These are phyloP conservation scores for Halophytophthora batemanensis DNA, from an alignment of 352 stramenopile genomes.

Conservation along the genomic window DNA sequence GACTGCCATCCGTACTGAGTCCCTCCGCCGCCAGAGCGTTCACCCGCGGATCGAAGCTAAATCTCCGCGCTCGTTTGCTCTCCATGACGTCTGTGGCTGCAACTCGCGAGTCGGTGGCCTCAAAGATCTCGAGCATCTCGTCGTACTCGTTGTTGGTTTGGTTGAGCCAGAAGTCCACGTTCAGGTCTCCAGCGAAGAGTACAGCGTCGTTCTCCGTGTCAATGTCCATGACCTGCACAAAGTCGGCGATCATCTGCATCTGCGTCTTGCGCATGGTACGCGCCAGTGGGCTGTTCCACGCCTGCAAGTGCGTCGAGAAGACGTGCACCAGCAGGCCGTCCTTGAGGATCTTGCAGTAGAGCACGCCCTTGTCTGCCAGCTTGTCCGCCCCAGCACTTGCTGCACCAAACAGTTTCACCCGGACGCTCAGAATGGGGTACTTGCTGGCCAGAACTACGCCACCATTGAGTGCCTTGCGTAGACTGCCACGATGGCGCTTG, in stretches of 20 bases:
- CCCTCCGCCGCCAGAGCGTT: slow-evolving; percentile 65
- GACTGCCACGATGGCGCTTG: slow-evolving; percentile 57
- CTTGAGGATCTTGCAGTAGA: slow-evolving; percentile 83
- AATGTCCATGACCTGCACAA: slow-evolving; percentile 58
- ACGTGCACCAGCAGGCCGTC: slow-evolving; percentile 69
- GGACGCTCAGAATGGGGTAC: slow-evolving; percentile 70
- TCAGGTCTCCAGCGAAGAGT: slow-evolving; percentile 65
- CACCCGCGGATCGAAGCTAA: slow-evolving; percentile 69
- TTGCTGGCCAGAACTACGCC: slow-evolving; percentile 67
- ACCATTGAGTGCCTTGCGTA: slow-evolving; percentile 71
- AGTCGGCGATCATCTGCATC: slow-evolving; percentile 58
- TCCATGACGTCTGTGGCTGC: slow-evolving; percentile 19
- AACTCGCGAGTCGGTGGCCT: slow-evolving; percentile 44
- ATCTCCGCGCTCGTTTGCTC: slow-evolving; percentile 41
- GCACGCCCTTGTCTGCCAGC: slow-evolving; percentile 71
- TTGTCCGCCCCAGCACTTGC: slow-evolving; percentile 59
- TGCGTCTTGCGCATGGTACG: slow-evolving; percentile 57
- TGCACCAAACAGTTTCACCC: slow-evolving; percentile 69
- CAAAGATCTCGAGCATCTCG: slow-evolving; percentile 72
- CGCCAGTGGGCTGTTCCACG: slow-evolving; percentile 65
- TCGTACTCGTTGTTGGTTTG: slow-evolving; percentile 72
- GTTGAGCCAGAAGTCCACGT: slow-evolving; percentile 79
- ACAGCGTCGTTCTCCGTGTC: slow-evolving; percentile 60
- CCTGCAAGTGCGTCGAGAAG: slow-evolving; percentile 74
- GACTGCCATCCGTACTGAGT: slow-evolving; percentile 67